A percentile compares a stretch with the other conserved stretches of the same genome.
Evolutionary conservation across 2,329 filamentous ascomycete genomes (phyloP).

Genomic region (Fusarium sulawesiense): DNA sequence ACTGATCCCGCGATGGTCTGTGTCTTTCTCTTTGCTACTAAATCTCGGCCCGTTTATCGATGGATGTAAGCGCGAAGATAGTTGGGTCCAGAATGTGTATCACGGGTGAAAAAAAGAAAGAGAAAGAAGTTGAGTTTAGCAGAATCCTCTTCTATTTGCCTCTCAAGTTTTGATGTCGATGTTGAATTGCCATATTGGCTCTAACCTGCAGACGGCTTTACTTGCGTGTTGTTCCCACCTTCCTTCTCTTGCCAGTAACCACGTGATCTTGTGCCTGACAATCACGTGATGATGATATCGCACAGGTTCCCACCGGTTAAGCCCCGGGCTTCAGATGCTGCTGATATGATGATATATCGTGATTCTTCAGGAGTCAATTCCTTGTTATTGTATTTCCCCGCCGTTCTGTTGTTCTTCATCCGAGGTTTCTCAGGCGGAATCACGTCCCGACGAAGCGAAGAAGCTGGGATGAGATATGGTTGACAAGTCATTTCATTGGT

Average conservation of each 20-base stretch:
- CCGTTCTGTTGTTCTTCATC: background rate
- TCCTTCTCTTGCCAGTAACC: background rate
- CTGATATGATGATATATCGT: background rate
- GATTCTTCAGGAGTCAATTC: background rate
- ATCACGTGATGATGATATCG: background rate
- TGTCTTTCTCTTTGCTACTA: slow-evolving; percentile 21
- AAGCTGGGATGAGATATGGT: background rate
- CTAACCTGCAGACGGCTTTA: background rate
- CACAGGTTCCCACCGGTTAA: background rate
- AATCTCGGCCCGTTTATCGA: slow-evolving; percentile 25
- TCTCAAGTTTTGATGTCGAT: slow-evolving; percentile 6
- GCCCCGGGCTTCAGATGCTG: background rate
- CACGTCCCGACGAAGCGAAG: slow-evolving; percentile 39
- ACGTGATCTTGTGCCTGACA: background rate
- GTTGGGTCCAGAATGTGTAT: background rate
- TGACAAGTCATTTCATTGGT: slow-evolving; percentile 13
- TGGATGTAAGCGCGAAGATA: background rate
- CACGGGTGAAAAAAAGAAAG: background rate
- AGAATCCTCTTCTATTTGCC: background rate
- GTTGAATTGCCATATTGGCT: background rate
- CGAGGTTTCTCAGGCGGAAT: slow-evolving; percentile 24
- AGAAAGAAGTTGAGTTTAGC: background rate
- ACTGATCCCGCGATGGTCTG: slow-evolving; percentile 4
- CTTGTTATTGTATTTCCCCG: slow-evolving; percentile 1
- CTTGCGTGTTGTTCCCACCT: background rate